phyloP scores from a whole-genome alignment of 2,329 filamentous ascomycete genomes.

The Fusarium redolens region DNA sequence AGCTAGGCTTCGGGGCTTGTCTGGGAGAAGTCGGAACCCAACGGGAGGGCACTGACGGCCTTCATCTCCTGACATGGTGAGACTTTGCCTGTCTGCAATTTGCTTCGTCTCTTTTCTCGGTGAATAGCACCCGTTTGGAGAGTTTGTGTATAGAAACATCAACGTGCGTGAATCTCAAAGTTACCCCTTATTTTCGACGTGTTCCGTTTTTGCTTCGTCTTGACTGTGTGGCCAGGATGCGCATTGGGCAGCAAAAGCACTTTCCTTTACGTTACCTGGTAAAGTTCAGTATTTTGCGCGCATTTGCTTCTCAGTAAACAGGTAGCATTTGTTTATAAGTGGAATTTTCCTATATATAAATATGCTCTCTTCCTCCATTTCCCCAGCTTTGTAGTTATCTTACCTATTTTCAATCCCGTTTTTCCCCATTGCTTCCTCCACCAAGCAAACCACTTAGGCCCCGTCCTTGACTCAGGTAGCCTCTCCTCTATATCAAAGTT shows the following conservation, averaged over 20 bases:
- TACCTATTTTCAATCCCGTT: slow-evolving; percentile 8
- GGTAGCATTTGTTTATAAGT: slow-evolving; percentile 19
- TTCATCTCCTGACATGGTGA: slow-evolving; percentile 46
- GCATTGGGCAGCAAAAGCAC: slow-evolving; percentile 48
- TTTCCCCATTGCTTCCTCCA: slow-evolving; percentile 12
- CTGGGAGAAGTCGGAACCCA: slow-evolving; percentile 35
- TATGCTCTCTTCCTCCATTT: slow-evolving; percentile 19
- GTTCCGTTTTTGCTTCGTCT: slow-evolving; percentile 31
- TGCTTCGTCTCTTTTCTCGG: slow-evolving; percentile 23
- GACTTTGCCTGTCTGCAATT: slow-evolving; percentile 38
- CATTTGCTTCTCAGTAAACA: slow-evolving; percentile 29
- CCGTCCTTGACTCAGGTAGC: slow-evolving; percentile 5
- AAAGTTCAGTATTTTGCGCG: slow-evolving; percentile 22
- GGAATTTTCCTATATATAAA: slow-evolving; percentile 28
- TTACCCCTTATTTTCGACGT: slow-evolving; percentile 30
- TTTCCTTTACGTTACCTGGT: slow-evolving; percentile 36
- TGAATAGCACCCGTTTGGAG: slow-evolving; percentile 30
- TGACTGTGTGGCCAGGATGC: slow-evolving; percentile 24
- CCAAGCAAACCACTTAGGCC: slow-evolving; percentile 1
- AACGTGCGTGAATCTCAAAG: background rate
- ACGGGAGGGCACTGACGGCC: slow-evolving; percentile 12
- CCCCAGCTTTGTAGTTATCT: slow-evolving; percentile 19
- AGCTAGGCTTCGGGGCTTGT: slow-evolving; percentile 12
- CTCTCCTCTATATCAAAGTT: slow-evolving; percentile 4
- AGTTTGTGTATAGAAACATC: background rate